phyloP scores from a whole-genome alignment of 2,329 filamentous ascomycete genomes.

The Hypoxylon sp. region DNA sequence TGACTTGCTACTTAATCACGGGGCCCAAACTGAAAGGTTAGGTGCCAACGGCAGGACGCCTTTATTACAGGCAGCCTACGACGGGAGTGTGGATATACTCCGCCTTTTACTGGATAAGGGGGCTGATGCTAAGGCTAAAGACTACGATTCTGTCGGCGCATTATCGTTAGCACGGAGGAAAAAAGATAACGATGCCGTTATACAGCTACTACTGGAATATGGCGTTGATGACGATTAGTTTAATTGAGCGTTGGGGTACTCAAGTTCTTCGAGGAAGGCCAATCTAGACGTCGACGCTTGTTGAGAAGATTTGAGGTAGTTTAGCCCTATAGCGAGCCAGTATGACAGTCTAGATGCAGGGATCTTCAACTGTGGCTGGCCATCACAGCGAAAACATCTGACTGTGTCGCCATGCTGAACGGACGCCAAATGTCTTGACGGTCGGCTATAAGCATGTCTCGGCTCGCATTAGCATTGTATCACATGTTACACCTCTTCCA shows the following conservation, averaged over 20 bases:
- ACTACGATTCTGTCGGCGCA: too few relatives aligned
- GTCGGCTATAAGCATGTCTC: background rate
- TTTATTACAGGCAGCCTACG: background rate
- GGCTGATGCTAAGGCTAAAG: background rate
- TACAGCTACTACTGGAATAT: background rate
- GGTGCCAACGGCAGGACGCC: background rate
- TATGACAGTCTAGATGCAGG: too few relatives aligned
- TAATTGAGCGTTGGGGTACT: background rate
- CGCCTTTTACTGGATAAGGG: conserved; percentile 4
- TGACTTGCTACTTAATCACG: background rate
- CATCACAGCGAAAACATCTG: background rate
- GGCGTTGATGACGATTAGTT: background rate
- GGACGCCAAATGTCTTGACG: background rate
- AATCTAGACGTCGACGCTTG: conserved; percentile 1
- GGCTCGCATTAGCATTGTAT: background rate
- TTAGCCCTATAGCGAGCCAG: conserved; percentile 23
- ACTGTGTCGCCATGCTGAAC: background rate
- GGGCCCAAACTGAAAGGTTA: background rate
- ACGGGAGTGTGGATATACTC: background rate
- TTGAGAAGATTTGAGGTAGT: conserved; percentile 24
- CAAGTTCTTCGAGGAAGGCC: background rate
- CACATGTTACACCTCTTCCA: conserved; percentile 7
- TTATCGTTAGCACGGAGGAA: background rate
- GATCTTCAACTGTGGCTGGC: background rate
- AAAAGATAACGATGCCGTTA: background rate